Evolutionary conservation across 2,329 filamentous ascomycete species (phyloP).

Genomic region (Penicillium rolfsii): DNA sequence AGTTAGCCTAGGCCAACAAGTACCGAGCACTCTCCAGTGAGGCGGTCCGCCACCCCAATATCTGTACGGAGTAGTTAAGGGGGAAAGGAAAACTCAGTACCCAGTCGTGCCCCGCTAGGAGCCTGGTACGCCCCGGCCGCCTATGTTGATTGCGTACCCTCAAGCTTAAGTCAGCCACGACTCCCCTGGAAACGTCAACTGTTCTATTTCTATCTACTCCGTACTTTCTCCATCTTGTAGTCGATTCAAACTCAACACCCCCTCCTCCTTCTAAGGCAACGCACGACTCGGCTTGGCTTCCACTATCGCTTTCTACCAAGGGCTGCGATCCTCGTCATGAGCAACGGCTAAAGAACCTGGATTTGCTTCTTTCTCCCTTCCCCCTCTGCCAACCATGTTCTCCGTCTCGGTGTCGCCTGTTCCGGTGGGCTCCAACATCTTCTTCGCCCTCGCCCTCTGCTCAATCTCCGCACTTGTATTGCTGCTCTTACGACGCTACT

Average conservation of each 20-base stretch:
- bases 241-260: constrained; percentile 8
- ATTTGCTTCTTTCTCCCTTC: constrained; percentile 7
- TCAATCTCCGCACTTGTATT: constrained; percentile 76
- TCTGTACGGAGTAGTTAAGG: background rate
- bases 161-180: constrained; percentile 29
- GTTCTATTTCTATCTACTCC: constrained; percentile 19
- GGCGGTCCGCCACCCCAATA: constrained; percentile 1
- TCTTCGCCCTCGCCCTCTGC: constrained; percentile 72
- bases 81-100: background rate
- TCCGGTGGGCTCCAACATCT: constrained; percentile 77
- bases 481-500: constrained; percentile 82
- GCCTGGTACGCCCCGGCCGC: background rate
- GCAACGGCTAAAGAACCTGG: constrained; percentile 18
- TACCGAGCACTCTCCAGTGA: constrained; percentile 12
- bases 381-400: constrained; percentile 31
- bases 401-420: constrained; percentile 39
- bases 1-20: background rate
- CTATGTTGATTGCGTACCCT: constrained; percentile 5
- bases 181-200: constrained; percentile 30
- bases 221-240: background rate
- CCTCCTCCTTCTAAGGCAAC: constrained; percentile 13
- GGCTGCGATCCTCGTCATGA: constrained; percentile 18
- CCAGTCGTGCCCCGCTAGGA: no score
- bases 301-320: constrained; percentile 9
- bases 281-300: constrained; percentile 1